Evolutionary conservation across 768 basidiomycete genomes (phyloP).

Genomic region (Suillus ampliporus): DNA sequence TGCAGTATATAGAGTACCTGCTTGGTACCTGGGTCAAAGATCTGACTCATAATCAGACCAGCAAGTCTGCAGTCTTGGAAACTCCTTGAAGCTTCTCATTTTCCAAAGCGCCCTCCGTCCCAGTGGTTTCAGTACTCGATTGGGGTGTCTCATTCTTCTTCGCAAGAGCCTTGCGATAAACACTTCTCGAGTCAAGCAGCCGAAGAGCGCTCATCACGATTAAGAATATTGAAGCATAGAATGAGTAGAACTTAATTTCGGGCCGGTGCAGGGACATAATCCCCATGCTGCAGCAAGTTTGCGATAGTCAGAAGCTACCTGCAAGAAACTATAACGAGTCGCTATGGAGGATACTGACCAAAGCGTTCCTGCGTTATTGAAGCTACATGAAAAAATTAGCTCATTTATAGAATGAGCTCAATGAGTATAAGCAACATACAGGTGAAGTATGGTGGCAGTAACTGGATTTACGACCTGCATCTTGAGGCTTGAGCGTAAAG

Average conservation of each 20-base stretch:
- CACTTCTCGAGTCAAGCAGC: background rate
- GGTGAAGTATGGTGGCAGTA: background rate
- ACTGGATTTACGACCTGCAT: background rate
- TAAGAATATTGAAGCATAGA: conserved; percentile 1
- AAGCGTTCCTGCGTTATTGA: background rate
- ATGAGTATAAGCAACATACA: background rate
- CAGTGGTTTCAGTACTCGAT: background rate
- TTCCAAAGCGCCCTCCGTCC: background rate
- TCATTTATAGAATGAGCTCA: background rate
- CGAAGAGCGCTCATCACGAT: background rate
- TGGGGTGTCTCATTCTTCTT: background rate
- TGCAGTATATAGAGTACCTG: background rate
- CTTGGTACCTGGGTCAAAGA: background rate
- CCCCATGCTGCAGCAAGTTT: background rate
- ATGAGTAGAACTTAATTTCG: background rate
- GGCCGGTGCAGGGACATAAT: background rate
- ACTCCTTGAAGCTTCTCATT: background rate
- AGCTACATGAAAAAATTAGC: background rate
- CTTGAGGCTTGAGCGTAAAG: background rate
- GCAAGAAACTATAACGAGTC: background rate
- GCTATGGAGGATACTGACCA: background rate
- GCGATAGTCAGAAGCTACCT: background rate
- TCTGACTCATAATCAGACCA: background rate
- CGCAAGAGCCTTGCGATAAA: background rate
- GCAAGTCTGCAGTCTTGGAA: background rate